Conservation (phyloP, 768 basidiomycete genomes). For the Austroboletus festivus region DNA sequence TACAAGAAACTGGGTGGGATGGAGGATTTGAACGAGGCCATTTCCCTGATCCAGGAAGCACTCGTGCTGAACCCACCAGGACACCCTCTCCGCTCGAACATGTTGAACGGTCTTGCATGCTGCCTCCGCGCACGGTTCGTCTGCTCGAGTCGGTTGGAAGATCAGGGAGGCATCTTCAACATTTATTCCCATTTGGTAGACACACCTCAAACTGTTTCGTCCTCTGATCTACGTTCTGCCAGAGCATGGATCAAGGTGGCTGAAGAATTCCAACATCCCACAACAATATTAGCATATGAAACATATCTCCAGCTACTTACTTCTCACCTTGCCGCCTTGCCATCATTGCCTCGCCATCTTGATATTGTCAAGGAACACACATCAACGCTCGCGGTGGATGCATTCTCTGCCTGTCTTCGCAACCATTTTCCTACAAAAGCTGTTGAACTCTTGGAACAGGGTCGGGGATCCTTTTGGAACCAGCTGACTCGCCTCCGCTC, state of each 20-base stretch:
- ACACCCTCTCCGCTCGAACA: too few species aligned
- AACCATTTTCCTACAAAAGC: not conserved
- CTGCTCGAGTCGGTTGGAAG: too few species aligned
- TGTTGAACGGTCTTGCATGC: too few species aligned
- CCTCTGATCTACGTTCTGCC: not conserved
- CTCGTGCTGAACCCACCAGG: too few species aligned
- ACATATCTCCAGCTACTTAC: not conserved
- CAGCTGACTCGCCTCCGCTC: not conserved
- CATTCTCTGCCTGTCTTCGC: not conserved
- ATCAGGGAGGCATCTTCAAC: too few species aligned
- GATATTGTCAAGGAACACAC: too few species aligned
- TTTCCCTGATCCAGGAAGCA: too few species aligned
- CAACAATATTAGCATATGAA: not conserved
- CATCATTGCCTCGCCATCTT: too few species aligned
- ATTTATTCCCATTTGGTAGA: not conserved
- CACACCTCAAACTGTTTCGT: too few species aligned
- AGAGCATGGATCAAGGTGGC: not conserved
- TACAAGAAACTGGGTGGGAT: too few species aligned
- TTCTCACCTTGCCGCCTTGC: not conserved
- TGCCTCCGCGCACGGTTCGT: too few species aligned
- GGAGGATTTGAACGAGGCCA: too few species aligned
- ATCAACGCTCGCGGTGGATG: not conserved
- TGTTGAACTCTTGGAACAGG: not conserved
- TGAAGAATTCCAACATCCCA: not conserved
- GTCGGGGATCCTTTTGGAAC: not conserved